phyloP scores from a whole-genome alignment of 805 yeast genomes.

The Sungouiozyma ichnusensis region DNA sequence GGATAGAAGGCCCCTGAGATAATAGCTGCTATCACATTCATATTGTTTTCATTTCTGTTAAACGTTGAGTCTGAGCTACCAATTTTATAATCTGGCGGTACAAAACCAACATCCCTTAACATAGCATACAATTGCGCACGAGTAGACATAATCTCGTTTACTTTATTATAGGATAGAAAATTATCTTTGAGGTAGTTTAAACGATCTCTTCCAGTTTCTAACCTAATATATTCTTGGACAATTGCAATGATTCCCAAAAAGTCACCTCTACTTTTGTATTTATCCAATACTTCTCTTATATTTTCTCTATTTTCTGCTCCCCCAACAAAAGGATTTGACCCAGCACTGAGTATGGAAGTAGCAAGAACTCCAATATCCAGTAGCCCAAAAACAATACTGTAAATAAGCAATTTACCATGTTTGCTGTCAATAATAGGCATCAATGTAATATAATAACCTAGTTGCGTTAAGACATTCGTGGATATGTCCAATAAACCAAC shows the following conservation, averaged over 20 bases:
- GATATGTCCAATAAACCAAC: conserved; percentile 58
- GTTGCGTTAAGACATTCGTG: conserved; percentile 46
- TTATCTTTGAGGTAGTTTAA: conserved; percentile 45
- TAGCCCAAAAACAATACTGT: conserved; percentile 76
- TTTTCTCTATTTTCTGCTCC: conserved; percentile 55
- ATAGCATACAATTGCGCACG: conserved; percentile 58
- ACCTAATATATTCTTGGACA: conserved; percentile 39
- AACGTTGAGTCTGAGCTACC: conserved; percentile 22
- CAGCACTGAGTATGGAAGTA: conserved; percentile 67
- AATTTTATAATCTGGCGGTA: conserved; percentile 42
- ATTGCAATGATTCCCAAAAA: conserved; percentile 56
- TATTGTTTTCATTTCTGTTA: conserved; percentile 44
- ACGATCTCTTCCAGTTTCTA: conserved; percentile 18
- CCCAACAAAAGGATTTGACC: conserved; percentile 55
- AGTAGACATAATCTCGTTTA: conserved; percentile 64
- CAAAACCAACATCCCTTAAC: conserved; percentile 69
- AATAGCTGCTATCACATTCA: conserved; percentile 49
- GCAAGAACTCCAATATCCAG: conserved; percentile 65
- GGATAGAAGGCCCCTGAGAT: conserved; percentile 80
- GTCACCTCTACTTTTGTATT: conserved; percentile 48
- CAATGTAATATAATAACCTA: conserved; percentile 71
- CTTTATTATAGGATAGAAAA: conserved; percentile 47
- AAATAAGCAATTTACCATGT: conserved; percentile 71
- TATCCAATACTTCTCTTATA: conserved; percentile 36
- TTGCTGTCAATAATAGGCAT: conserved; percentile 76